A percentile compares a stretch with the other conserved stretches of the same genome.
Conservation (phyloP, 2,329 filamentous ascomycete genomes). For the Alternaria angustiovoidea region DNA sequence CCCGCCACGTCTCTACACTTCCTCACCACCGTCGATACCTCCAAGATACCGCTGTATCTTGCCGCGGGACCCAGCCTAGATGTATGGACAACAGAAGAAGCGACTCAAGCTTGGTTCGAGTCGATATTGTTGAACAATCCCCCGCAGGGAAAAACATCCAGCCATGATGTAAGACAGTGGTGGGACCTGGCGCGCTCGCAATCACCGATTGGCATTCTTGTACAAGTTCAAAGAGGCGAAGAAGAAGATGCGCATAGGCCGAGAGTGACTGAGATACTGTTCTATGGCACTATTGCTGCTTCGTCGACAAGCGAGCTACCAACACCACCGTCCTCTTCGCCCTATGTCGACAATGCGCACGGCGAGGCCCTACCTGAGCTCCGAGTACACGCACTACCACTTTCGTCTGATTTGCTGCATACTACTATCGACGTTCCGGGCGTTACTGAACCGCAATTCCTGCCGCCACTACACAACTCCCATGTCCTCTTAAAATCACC, state of each 20-base stretch:
- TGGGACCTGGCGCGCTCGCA: slow-evolving; percentile 49
- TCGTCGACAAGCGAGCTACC: slow-evolving; percentile 27
- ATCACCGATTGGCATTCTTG: slow-evolving; percentile 52
- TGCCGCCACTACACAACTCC: slow-evolving; percentile 37
- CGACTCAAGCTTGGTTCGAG: slow-evolving; percentile 53
- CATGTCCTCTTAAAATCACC: slow-evolving; percentile 33
- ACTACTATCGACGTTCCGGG: neutral
- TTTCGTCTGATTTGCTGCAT: slow-evolving; percentile 54
- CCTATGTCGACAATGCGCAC: slow-evolving; percentile 18
- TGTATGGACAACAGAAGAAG: slow-evolving; percentile 47
- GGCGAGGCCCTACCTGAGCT: slow-evolving; percentile 34
- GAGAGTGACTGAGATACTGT: slow-evolving; percentile 54
- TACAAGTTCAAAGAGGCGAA: slow-evolving; percentile 32
- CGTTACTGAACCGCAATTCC: slow-evolving; percentile 43
- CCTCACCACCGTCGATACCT: slow-evolving; percentile 51
- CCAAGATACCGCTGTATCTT: slow-evolving; percentile 52
- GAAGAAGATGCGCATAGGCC: slow-evolving; percentile 11
- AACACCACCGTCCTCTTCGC: slow-evolving; percentile 47
- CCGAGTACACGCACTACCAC: slow-evolving; percentile 52
- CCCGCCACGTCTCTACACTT: slow-evolving; percentile 40
- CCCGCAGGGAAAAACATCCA: slow-evolving; percentile 2
- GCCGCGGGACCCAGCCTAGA: slow-evolving; percentile 48
- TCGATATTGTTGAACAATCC: slow-evolving; percentile 42
- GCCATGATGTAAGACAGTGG: slow-evolving; percentile 37
- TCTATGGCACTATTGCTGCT: slow-evolving; percentile 52